Conservation (phyloP, 2,329 filamentous ascomycete species). For the Thielaviopsis musarum region DNA sequence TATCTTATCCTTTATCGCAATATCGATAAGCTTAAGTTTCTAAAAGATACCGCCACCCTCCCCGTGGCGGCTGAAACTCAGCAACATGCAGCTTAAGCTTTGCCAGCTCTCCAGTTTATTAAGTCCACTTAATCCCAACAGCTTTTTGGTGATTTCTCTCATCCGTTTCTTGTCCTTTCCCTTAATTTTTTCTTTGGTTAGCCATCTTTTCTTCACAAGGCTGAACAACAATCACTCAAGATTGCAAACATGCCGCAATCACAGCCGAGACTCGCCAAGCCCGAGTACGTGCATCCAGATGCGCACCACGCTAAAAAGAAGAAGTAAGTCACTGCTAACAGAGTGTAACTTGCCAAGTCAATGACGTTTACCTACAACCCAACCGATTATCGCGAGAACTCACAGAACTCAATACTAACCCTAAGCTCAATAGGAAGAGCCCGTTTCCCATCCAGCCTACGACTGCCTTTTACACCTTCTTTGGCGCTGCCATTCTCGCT, state of each 20-base stretch:
- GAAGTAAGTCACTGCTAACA: constrained; percentile 22
- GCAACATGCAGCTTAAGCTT: not conserved
- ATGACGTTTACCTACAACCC: not conserved
- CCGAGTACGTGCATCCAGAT: constrained; percentile 30
- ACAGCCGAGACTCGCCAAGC: constrained; percentile 16
- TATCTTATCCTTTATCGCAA: not conserved
- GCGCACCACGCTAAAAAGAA: constrained; percentile 33
- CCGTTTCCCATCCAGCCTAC: constrained; percentile 46
- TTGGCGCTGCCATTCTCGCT: constrained; percentile 55
- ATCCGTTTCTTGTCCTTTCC: not conserved
- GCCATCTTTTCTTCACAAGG: not conserved
- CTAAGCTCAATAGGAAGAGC: constrained; percentile 1
- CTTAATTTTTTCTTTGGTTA: not conserved
- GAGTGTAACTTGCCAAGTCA: too few species aligned
- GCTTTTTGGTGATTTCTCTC: too few species aligned
- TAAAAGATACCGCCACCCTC: not conserved
- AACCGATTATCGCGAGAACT: not conserved
- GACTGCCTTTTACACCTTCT: constrained; percentile 64
- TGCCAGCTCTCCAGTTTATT: not conserved
- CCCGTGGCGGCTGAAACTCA: not conserved
- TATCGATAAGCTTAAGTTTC: not conserved
- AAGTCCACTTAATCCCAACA: not conserved
- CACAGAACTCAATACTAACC: not conserved
- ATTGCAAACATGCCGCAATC: constrained; percentile 22
- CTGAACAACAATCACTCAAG: not conserved